phyloP scores from a whole-genome alignment of 192 early-diverging fungal species.

The Linnemannia zychae region DNA sequence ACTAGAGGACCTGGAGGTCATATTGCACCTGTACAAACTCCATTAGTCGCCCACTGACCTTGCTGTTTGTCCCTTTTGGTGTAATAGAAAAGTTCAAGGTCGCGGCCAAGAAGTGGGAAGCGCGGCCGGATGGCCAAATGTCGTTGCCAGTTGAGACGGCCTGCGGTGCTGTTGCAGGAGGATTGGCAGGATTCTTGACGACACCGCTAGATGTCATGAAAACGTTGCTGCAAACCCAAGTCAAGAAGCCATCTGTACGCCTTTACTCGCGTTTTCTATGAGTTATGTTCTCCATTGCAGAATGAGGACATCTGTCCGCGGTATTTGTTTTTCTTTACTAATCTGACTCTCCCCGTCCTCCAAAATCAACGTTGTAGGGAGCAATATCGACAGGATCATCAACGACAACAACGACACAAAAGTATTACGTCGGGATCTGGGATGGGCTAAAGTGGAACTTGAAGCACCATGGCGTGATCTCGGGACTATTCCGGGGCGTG shows the following conservation, averaged over 20 bases:
- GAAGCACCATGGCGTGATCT: constrained; percentile 64
- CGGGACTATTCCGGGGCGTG: constrained; percentile 80
- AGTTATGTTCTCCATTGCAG: not conserved
- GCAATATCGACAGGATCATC: constrained; percentile 22
- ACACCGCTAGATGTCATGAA: constrained; percentile 76
- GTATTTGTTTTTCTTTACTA: not conserved
- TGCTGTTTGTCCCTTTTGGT: not conserved
- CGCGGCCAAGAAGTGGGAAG: constrained; percentile 56
- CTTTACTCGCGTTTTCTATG: not conserved
- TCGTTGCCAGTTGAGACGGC: constrained; percentile 60
- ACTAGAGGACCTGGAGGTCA: no score
- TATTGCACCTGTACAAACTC: no score
- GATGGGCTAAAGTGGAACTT: constrained; percentile 70
- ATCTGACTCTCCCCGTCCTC: not conserved
- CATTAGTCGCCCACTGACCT: no score
- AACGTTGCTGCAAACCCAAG: constrained; percentile 69
- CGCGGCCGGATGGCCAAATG: constrained; percentile 58
- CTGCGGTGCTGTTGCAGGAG: constrained; percentile 68
- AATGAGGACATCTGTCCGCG: not conserved
- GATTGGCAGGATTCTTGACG: constrained; percentile 69
- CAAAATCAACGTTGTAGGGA: not conserved
- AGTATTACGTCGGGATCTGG: constrained; percentile 69
- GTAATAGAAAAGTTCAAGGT: constrained; percentile 67
- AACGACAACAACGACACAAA: constrained; percentile 15
- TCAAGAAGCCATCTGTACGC: constrained; percentile 48